Percentiles rank a stretch among this genome's conserved stretches.
Evolutionary conservation across 2,329 filamentous ascomycete species (phyloP).

Genomic region (Trichoderma asperellum): DNA sequence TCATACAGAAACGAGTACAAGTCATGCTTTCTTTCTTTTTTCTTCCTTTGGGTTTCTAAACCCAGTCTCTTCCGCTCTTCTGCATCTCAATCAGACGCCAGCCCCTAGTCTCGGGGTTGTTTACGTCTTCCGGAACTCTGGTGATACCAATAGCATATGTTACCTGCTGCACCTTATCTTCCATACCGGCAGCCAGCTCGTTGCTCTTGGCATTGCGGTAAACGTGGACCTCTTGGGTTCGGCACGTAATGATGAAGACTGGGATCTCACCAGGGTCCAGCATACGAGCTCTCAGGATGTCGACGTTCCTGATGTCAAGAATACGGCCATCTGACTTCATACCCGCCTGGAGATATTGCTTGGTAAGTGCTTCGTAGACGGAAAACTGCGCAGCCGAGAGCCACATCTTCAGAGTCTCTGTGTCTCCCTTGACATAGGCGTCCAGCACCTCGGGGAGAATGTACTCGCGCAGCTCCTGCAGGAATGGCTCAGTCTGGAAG

Average conservation of each 20-base stretch:
- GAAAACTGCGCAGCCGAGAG: conserved; percentile 94
- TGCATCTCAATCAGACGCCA: conserved; percentile 99
- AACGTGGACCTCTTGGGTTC: conserved; percentile 96
- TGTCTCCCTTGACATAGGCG: conserved; percentile 95
- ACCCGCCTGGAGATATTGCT: conserved; percentile 92
- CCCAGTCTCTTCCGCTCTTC: conserved; percentile 92
- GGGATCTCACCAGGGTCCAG: conserved; percentile 86
- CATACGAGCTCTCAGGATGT: conserved; percentile 79
- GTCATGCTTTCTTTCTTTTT: conserved; percentile 6
- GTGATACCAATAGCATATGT: conserved; percentile 98
- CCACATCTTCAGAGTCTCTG: conserved; percentile 90
- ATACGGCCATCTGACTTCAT: conserved; percentile 95
- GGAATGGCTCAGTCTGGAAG: conserved; percentile 93
- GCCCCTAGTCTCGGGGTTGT: conserved; percentile 92
- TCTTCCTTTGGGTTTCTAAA: conserved; percentile 41
- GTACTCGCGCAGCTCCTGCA: conserved; percentile 95
- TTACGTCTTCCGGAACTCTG: conserved; percentile 89
- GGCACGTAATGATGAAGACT: conserved; percentile 95
- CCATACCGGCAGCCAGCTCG: conserved; percentile 93
- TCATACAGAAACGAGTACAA: conserved; percentile 27
- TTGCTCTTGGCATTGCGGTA: conserved; percentile 91
- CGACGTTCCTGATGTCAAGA: conserved; percentile 91
- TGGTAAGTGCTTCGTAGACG: conserved; percentile 93
- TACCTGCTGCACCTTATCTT: conserved; percentile 97
- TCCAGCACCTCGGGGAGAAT: conserved; percentile 96